Evolutionary conservation across 371 early-diverging fungal genomes (phyloP), one percentile per base, ranked within the genome.

Genomic region (Batkoa obscura): DNA sequence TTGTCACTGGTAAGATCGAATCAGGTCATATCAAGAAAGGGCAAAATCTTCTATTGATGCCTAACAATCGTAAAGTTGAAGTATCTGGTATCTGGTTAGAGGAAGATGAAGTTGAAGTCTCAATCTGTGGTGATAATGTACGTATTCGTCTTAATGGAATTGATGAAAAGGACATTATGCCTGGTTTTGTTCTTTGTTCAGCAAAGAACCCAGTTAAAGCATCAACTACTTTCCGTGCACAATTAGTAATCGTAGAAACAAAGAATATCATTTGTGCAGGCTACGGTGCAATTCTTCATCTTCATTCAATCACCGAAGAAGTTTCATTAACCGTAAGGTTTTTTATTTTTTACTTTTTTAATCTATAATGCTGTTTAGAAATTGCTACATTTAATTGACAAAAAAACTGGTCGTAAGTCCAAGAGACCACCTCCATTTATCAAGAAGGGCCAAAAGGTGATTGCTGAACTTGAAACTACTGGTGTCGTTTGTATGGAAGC

Each of bases 191-290:
- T 36, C 61, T 96, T 35, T 90, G 91, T 66, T 72, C 73, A 42
- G 66, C 73, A 58, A 81, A 79, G 68, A 68, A 71, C 58, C 93
- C 93, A 36, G 80, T 92, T 57, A 78, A 80, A 60, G 72, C 77
- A 32, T 78, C 84, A 5, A 80, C 74, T 47, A 65, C 62, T 1
- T 94, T 94, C 57, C 87, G 90, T 61, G 93, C 92, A 12, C 83
- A 88, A 64, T 60, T 96, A 35, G 80, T 79, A 17, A 89, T 96
- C 63, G 70, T 91, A 47, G 95, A 96, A 43, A 81, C 83, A 67
- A 89, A 90, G 73, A 88, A 81, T 72, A 94, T 96, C 62, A 88
- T 96, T 56, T 86, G 88, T 61, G 88, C 94, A 37, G 97, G 95
- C 52, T 90, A 85, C 70, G 79, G 72, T 38, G 88, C 89, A 6